Evolutionary conservation across 1,284 basidiomycete species (phyloP).

Genomic region (Cutaneotrichosporon sp.): DNA sequence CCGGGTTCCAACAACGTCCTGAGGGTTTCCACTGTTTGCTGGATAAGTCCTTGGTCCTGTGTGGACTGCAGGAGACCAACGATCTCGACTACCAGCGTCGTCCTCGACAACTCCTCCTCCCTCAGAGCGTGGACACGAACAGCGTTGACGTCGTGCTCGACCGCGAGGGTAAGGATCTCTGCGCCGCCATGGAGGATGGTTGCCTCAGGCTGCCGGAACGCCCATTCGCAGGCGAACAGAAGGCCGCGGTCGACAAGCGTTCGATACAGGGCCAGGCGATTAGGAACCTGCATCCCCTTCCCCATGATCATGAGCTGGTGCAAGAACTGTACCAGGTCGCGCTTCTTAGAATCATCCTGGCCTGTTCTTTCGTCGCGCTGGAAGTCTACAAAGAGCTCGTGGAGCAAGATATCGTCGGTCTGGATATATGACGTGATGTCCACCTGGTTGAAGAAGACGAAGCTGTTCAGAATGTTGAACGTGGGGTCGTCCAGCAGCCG

Average conservation of each 20-base stretch:
- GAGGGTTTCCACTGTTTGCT: conserved; percentile 86
- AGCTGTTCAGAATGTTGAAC: conserved; percentile 93
- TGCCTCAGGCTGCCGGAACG: conserved; percentile 60
- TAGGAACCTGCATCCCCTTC: conserved; percentile 89
- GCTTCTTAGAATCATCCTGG: conserved; percentile 29
- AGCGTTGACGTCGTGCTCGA: conserved; percentile 88
- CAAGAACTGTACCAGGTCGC: conserved; percentile 77
- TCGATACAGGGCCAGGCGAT: conserved; percentile 84
- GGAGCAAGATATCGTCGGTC: conserved; percentile 70
- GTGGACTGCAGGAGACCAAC: conserved; percentile 75
- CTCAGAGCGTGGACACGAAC: conserved; percentile 80
- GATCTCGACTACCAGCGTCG: conserved; percentile 70
- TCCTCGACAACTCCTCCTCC: conserved; percentile 62
- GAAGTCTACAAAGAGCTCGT: conserved; percentile 75
- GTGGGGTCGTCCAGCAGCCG: conserved; percentile 93
- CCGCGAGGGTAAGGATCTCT: conserved; percentile 79
- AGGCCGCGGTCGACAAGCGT: conserved; percentile 84
- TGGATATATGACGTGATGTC: conserved; percentile 93
- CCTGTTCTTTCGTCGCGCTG: conserved; percentile 56
- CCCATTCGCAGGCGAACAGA: conserved; percentile 88
- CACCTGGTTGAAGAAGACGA: conserved; percentile 98
- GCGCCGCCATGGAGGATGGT: conserved; percentile 75
- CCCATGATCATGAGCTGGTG: conserved; percentile 94
- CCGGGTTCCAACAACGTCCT: conserved; percentile 74
- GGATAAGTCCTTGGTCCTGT: conserved; percentile 81